Base-by-base conservation (phyloP, 2,329 filamentous ascomycete genomes). In the Ascomycota sp. region DNA sequence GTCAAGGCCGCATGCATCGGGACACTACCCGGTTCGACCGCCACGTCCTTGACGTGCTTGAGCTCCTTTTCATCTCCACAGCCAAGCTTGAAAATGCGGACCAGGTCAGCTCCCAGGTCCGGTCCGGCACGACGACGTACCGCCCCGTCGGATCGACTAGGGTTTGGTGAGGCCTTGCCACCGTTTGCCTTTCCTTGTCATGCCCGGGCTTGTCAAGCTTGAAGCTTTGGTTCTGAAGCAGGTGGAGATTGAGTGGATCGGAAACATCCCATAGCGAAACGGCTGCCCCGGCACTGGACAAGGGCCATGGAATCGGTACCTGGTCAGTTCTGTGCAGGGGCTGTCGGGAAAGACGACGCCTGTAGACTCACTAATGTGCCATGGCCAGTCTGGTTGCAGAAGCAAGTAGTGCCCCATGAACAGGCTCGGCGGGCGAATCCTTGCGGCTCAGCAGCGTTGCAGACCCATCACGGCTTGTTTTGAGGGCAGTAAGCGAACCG, bases 1-100 rank as follows among this genome's bases (percentile, higher is more conserved):
- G 28, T 50, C 51, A 79, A 81, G n/a, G 57, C 54, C 8, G 60
- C 61, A 42, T 81, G 75, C 21, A 75, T 59, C 1, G 75, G 76
- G 0, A 76, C 76, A 23, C 60, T 65, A 11, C 71, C 73, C 2
- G 60, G 38, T 22, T 53, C 36, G 30, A 60, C 46, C 23, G 49
- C 37, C 23, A 66, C 47, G 7, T 63, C 55, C 6, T 44, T 37
- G 13, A 51, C 38, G 15, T 50, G 41, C 12, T 42, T 42, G 7
- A 66, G 51, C 21, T 60, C 43, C 27, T 58, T 57, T 37, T 67
- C 50, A 7, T 29, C 29, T 29, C 32, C 32, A 40, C 75, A 57
- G 32, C 51, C 43, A 45, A 30, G 9, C 21, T n/a, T 19, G 28
- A 66, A 79, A 33, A 55, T 50, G 36, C 65, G 69, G 28, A 79